Evolutionary conservation across 1,139 yeast species (phyloP), one percentile per base, ranked within the genome.

Genomic region (Suhomyces yuchorum): DNA sequence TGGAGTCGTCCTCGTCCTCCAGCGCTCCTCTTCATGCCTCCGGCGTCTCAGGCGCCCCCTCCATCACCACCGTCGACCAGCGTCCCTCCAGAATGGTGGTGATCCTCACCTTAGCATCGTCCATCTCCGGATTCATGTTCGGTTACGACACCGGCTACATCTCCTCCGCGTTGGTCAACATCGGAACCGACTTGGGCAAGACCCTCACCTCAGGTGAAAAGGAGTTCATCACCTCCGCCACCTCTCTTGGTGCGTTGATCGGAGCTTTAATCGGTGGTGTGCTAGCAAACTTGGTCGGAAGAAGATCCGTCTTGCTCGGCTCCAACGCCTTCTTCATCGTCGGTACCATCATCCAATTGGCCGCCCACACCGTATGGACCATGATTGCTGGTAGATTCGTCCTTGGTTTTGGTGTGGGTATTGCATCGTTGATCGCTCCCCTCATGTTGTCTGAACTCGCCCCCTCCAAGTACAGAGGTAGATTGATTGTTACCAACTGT

Each of bases 101-200:
- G 24, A 68, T 82, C 33, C 69, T 92, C 48, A 88, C 96, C 0
- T 73, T 86, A 47, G 83, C 89, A 14, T 85, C 97, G 0, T 90
- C 97, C 8, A 85, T 92, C 52, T 90, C 97, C 1, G 98, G 98
- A 4, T 91, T 91, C 67, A 84, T 92, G 90, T 92, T 91, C 68
- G 98, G 98, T 54, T 92, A 92, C 63, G 98, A 92, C 66, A 92
- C 98, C 0, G 98, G 97, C 52, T 92, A 92, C 67, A 90, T 92
- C 40, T 91, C 97, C 1, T 85, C 96, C 14, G 97, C 97, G 0
- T 75, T 92, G 60, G 96, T 91, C 15, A 83, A 90, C 38, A 82
- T 92, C 42, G 91, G 93, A 6, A 80, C 83, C 6, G 96, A 88
- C 61, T 78, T 92, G 54, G 74, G 75, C 44, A 58, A 58, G 46